Conservation (phyloP, 192 early-diverging fungal genomes). For the Oehlia diaphana region DNA sequence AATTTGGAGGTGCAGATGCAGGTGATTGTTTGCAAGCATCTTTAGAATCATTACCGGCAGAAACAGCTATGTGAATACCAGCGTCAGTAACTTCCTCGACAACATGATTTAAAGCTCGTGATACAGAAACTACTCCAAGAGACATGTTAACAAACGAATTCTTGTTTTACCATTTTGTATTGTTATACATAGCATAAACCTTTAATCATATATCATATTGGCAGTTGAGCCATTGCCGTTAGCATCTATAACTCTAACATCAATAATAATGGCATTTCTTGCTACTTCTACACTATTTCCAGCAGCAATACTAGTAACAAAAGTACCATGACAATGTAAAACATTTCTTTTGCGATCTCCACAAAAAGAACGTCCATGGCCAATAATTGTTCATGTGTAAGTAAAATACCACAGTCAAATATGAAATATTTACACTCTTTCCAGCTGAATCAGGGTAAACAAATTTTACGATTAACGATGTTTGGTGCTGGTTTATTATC, state of each 20-base stretch:
- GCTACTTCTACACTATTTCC: slow-evolving; percentile 59
- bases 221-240: slow-evolving; percentile 47
- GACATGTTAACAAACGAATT: slow-evolving; percentile 42
- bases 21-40: slow-evolving; percentile 53
- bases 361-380: slow-evolving; percentile 58
- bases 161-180: slow-evolving; percentile 20
- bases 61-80: slow-evolving; percentile 56
- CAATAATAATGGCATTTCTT: slow-evolving; percentile 55
- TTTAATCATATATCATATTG: slow-evolving; percentile 55
- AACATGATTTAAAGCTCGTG: slow-evolving; percentile 27
- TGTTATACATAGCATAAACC: slow-evolving; percentile 58
- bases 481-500: not conserved
- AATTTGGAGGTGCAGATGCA: slow-evolving; percentile 51
- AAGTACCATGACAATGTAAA: slow-evolving; percentile 72
- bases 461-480: slow-evolving; percentile 59
- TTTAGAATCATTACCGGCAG: slow-evolving; percentile 61
- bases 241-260: slow-evolving; percentile 56
- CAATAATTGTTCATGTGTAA: slow-evolving; percentile 68
- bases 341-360: slow-evolving; percentile 43
- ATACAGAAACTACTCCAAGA: slow-evolving; percentile 32
- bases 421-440: slow-evolving; percentile 57
- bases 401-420: slow-evolving; percentile 61
- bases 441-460: slow-evolving; percentile 63
- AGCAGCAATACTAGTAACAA: slow-evolving; percentile 83
- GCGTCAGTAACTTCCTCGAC: slow-evolving; percentile 37